A percentile compares a stretch with the other conserved stretches of the same genome.
Evolutionary conservation across 1,139 yeast genomes (phyloP).

Genomic region (Taiozyma sp.): DNA sequence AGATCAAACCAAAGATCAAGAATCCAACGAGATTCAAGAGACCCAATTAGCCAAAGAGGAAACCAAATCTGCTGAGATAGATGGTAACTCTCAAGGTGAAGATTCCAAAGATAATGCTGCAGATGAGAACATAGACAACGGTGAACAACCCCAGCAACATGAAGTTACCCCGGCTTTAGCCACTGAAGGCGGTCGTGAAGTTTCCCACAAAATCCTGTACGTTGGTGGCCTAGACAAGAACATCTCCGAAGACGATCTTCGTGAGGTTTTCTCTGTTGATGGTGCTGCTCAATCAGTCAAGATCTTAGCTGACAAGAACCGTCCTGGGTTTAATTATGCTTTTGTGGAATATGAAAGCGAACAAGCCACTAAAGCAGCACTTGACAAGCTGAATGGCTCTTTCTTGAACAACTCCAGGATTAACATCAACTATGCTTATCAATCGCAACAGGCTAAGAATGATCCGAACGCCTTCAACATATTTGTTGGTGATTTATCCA

Average conservation of each 20-base stretch:
- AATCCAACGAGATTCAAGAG: background rate
- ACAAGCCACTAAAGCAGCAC: constrained; percentile 58
- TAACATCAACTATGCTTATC: constrained; percentile 80
- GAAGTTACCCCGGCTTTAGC: constrained; percentile 59
- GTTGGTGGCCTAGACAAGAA: constrained; percentile 71
- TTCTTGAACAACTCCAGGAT: constrained; percentile 48
- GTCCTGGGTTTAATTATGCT: constrained; percentile 73
- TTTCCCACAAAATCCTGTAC: constrained; percentile 66
- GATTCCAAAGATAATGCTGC: background rate
- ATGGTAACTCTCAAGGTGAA: background rate
- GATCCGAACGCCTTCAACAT: constrained; percentile 59
- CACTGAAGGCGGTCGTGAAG: constrained; percentile 75
- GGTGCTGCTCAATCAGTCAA: constrained; percentile 62
- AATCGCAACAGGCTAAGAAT: constrained; percentile 57
- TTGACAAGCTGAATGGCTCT: constrained; percentile 55
- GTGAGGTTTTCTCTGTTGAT: constrained; percentile 57
- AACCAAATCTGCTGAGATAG: background rate
- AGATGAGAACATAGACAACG: background rate
- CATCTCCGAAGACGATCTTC: constrained; percentile 58
- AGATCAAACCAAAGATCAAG: background rate
- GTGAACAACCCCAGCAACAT: constrained; percentile 19
- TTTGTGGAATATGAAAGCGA: constrained; percentile 70
- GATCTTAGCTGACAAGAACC: constrained; percentile 71
- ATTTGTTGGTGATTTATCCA: constrained; percentile 83
- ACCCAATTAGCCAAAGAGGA: background rate